Conservation (phyloP, 768 basidiomycete genomes). For the Boletus barrowsii region DNA sequence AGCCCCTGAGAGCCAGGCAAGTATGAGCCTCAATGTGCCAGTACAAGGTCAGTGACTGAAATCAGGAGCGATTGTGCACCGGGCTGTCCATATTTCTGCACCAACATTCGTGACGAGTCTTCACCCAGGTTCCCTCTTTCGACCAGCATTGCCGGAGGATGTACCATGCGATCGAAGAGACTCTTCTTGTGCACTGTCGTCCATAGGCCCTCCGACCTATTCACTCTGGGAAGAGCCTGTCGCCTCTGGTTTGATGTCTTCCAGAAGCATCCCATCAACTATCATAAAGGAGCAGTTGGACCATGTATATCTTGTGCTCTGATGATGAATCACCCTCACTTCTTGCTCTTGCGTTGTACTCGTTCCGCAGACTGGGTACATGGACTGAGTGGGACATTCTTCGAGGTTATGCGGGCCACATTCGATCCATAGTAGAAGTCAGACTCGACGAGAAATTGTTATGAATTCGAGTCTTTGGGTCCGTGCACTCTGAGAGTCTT, state of each 20-base stretch:
- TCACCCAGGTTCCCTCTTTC: too few species aligned
- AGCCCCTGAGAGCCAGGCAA: too few species aligned
- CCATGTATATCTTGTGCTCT: background rate
- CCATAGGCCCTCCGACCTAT: background rate
- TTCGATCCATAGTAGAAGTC: background rate
- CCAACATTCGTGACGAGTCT: too few species aligned
- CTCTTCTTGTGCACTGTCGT: background rate
- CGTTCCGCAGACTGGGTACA: background rate
- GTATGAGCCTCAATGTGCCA: too few species aligned
- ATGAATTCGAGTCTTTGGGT: background rate
- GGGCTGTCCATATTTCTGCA: too few species aligned
- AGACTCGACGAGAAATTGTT: background rate
- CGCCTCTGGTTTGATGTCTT: background rate
- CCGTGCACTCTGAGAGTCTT: background rate
- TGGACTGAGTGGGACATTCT: background rate
- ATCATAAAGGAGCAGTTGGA: background rate
- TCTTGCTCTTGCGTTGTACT: background rate
- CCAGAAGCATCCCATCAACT: background rate
- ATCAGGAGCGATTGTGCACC: too few species aligned
- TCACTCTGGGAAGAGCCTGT: background rate
- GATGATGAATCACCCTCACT: background rate
- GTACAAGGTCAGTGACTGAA: too few species aligned
- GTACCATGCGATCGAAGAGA: background rate
- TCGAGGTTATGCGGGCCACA: background rate
- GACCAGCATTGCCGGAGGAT: too few species aligned